Conservation (phyloP, 2,329 filamentous ascomycete genomes). For the Pyrenophora graminea region DNA sequence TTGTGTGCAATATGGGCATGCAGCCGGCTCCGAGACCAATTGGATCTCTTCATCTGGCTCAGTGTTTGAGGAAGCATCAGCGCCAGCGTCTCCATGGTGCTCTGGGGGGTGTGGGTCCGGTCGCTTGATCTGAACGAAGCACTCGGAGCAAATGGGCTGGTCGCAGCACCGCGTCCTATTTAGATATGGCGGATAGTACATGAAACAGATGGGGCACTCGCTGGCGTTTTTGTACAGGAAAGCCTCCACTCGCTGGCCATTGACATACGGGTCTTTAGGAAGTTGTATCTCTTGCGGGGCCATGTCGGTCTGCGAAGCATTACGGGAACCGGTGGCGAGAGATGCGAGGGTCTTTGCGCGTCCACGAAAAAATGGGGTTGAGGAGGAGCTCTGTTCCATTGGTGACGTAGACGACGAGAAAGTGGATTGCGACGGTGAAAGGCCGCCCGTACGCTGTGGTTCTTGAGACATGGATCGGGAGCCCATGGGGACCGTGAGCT, state of each 20-base stretch:
- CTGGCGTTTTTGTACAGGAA: constrained; percentile 88
- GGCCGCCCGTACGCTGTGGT: constrained; percentile 68
- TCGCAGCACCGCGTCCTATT: constrained; percentile 96
- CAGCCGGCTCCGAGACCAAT: constrained; percentile 86
- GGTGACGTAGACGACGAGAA: constrained; percentile 65
- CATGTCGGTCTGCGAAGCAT: constrained; percentile 72
- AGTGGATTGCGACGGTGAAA: constrained; percentile 64
- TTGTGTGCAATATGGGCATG: constrained; percentile 93
- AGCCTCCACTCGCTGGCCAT: constrained; percentile 91
- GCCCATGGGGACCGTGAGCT: constrained; percentile 77
- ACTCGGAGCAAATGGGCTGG: constrained; percentile 95
- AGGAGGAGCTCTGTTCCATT: constrained; percentile 47
- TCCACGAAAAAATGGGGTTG: constrained; percentile 69
- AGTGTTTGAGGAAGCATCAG: constrained; percentile 40
- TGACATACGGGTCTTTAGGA: constrained; percentile 82
- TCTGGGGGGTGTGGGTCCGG: constrained; percentile 89
- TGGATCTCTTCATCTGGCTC: constrained; percentile 60
- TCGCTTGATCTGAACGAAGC: constrained; percentile 97
- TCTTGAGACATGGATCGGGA: constrained; percentile 76
- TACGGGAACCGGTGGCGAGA: constrained; percentile 75
- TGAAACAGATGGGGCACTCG: constrained; percentile 95
- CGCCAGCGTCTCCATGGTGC: constrained; percentile 58
- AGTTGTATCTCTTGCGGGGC: constrained; percentile 77
- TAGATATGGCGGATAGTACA: constrained; percentile 92
- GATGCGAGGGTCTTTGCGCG: constrained; percentile 88